Evolutionary conservation across 2,329 filamentous ascomycete species (phyloP), one percentile per base, ranked within the genome.

Genomic region (Elsinoe batatas): DNA sequence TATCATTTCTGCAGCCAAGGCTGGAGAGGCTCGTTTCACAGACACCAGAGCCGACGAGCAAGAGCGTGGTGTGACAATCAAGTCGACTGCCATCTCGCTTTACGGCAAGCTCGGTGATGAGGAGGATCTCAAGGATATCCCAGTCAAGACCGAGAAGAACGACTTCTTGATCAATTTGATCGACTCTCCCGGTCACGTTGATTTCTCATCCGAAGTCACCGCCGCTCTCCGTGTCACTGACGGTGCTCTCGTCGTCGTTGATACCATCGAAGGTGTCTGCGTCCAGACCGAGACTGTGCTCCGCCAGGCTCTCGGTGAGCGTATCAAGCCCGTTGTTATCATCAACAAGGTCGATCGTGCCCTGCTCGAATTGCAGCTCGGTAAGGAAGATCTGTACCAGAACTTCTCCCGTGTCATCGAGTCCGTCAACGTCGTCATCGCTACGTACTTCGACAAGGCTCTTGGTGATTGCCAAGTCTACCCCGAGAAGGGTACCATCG

Each of bases 261-360:
- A 98, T 81, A 96, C 91, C 76, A 88, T 98, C 67, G 93, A 96
- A 78, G 93, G 93, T 90, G 94, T 98, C 69, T 98, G 93, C 78
- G 93, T 98, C 74, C 93, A 98, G 83, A 98, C 93, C 72, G 93
- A 98, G 87, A 98, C 93, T 72, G 93, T 98, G 70, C 84, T 98
- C 66, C 91, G 93, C 74, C 93, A 98, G 82, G 91, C 93, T 76
- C 89, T 98, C 68, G 88, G 89, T 84, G 93, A 98, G 85, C 91
- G 93, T 80, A 98, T 98, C 79, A 97, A 97, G 87, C 93, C 93
- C 70, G 91, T 98, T 71, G 84, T 96, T 74, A 87, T 96, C 78
- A 96, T 98, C 84, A 98, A 98, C 90, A 98, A 98, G 87, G 93
- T 98, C 76, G 93, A 98, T 74, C 91, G 93, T 79, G 91, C 93